Base-by-base conservation (phyloP, 2,329 filamentous ascomycete species). In the Akanthomyces dipterigenus region DNA sequence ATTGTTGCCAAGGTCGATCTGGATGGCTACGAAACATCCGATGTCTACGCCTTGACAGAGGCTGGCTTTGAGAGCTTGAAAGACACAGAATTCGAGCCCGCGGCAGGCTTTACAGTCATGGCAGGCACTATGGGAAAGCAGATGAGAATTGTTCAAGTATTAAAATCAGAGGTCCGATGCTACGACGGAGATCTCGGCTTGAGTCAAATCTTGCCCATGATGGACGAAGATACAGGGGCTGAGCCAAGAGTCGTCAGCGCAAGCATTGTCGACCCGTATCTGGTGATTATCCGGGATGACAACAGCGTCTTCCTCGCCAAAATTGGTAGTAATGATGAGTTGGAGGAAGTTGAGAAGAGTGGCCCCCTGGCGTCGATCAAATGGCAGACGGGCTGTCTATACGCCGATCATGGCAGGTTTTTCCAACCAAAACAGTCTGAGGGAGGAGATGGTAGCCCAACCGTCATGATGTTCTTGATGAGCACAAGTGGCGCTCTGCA, bases 131-230 rank as follows among this genome's bases (percentile, higher is more conserved):
- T 99, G 73, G 89, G 89, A n/a, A 84, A 85, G 56, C 86, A 90
- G 63, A 90, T 84, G 70, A 86, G 91, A 62, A 87, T 98, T 38
- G 88, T 98, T 18, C 95, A 98, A 70, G 88, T 96, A 2, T 80
- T 96, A 58, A 89, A 88, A 65, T 91, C 87, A 1, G 93, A 98
- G 70, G 86, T 98, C 26, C 84, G 93, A 63, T 93, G 89, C 64
- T 99, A 97, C 68, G 93, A 98, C 72, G 88, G 88, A 74, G 91
- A 96, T 72, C 83, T 99, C 63, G 90, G 89, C 12, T 82, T 99
- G 58, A 88, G 88, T 50, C 93, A 98, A 70, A 98, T 99, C 60
- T 82, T 97, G 55, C 91, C 93, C 1, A 91, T 98, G 83, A 84
- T 91, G 64, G 95, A 98, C 68, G 95, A 96, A 68, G 90, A 95